Evolutionary conservation across 2,329 filamentous ascomycete species (phyloP), one percentile per base, ranked within the genome.

Genomic region (Diplodia scrobiculata): DNA sequence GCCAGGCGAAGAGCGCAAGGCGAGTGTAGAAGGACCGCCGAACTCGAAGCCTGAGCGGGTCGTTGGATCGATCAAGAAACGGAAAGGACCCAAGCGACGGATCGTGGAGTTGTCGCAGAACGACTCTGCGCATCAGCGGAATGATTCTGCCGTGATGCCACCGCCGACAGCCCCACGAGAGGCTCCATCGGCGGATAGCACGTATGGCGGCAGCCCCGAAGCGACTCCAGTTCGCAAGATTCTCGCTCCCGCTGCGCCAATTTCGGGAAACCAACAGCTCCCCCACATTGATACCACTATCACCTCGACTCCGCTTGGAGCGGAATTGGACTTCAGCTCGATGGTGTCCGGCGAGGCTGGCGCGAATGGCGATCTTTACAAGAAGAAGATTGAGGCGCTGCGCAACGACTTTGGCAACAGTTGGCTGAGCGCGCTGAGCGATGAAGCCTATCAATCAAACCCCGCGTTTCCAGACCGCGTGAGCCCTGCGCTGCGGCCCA

Each of bases 351-450:
- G 70, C 17, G 84, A 89, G 67, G 91, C 88, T 85, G 87, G 87
- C 67, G 80, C 86, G 51, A 86, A 86, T 67, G 89, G 90, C 64
- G 91, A 95, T 72, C 81, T 91, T 7, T 98, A 97, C 77, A 87
- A 90, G 66, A 91, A 91, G 75, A 95, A 95, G 77, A 89, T 98
- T 65, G 92, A 97, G 77, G 88, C 90, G 2, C 80, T 97, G 64
- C 89, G 92, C 68, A 89, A 89, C 73, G 91, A 94, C 73, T 89
- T 97, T 70, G 93, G 93, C 36, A 91, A 88, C 71, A 90, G 88
- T 45, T 99, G 96, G 84, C 84, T 99, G 47, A 93, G 88, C 69
- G 91, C 91, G 14, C 82, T 98, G 60, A 90, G 90, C 68, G 93
- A 97, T 72, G 91, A 95, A 75, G 83, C 78, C 38, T 85, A 72